A percentile compares a stretch with the other conserved stretches of the same genome.
These are phyloP conservation scores for Rutstroemia sp. DNA, from an alignment of 2,329 filamentous ascomycete species.

Conservation along the genomic window DNA sequence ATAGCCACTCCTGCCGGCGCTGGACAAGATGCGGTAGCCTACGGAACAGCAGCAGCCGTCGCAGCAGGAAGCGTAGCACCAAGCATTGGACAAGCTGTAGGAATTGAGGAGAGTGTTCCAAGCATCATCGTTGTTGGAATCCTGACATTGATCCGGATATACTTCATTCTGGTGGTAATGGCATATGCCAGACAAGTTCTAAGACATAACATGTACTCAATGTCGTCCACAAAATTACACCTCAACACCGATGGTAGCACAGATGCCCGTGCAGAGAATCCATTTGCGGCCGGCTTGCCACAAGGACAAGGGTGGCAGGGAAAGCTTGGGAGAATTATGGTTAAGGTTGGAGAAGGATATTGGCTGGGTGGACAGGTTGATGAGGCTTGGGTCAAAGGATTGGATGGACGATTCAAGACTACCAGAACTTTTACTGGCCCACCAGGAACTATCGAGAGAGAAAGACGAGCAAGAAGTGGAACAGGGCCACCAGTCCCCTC, in stretches of 20 bases:
- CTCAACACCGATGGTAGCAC: constrained; percentile 29
- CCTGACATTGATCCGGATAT: constrained; percentile 70
- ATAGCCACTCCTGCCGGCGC: constrained; percentile 40
- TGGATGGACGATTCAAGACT: constrained; percentile 53
- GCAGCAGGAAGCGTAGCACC: constrained; percentile 33
- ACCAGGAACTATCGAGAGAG: constrained; percentile 33
- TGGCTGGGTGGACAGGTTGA: constrained; percentile 66
- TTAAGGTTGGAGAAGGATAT: constrained; percentile 65
- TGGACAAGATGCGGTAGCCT: constrained; percentile 47
- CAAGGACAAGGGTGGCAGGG: constrained; percentile 76
- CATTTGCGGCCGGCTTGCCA: constrained; percentile 63
- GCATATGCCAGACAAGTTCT: constrained; percentile 74
- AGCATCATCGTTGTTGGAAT: constrained; percentile 70
- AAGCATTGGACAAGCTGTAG: constrained; percentile 55
- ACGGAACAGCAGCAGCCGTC: constrained; percentile 32
- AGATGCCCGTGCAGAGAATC: constrained; percentile 50
- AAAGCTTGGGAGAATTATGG: constrained; percentile 70
- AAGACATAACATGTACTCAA: constrained; percentile 56
- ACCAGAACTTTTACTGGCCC: constrained; percentile 32
- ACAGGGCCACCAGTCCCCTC: constrained; percentile 32
- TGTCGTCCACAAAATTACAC: constrained; percentile 28
- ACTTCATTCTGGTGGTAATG: constrained; percentile 79
- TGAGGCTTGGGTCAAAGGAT: constrained; percentile 60
- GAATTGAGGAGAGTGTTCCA: constrained; percentile 59
- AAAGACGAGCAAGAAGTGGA: constrained; percentile 37